phyloP scores from a whole-genome alignment of 805 yeast species.

The Candida cerambycidarum region DNA sequence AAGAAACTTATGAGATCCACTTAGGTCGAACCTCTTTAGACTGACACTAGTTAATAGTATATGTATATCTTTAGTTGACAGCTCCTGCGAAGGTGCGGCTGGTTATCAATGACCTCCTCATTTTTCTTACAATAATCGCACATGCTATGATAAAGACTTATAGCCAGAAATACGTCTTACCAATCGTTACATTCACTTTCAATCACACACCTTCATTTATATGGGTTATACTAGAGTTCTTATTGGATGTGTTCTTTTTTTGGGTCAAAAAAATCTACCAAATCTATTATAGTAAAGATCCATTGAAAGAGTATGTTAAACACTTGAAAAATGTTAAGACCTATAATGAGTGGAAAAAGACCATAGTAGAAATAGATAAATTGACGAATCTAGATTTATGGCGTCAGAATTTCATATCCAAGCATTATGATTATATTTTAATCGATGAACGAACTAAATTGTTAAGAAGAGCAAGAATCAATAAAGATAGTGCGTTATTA shows the following conservation, averaged over 20 bases:
- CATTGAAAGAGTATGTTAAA: conserved; percentile 48
- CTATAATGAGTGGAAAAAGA: conserved; percentile 70
- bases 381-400: conserved; percentile 48
- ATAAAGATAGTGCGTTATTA: conserved; percentile 55
- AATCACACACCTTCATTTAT: conserved; percentile 39
- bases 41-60: not conserved
- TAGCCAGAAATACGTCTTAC: conserved; percentile 16
- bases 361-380: conserved; percentile 50
- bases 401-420: conserved; percentile 82
- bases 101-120: too few relatives aligned
- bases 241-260: conserved; percentile 45
- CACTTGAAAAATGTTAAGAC: conserved; percentile 51
- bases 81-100: too few relatives aligned
- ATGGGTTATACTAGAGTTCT: conserved; percentile 44
- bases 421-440: conserved; percentile 78
- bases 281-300: conserved; percentile 39
- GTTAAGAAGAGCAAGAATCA: conserved; percentile 59
- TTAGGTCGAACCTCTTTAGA: too few relatives aligned
- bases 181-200: conserved; percentile 26
- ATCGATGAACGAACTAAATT: conserved; percentile 71
- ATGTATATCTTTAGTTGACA: too few relatives aligned
- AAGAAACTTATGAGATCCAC: conserved; percentile 43
- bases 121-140: not conserved
- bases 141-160: conserved; percentile 6
- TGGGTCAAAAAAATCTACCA: conserved; percentile 43